These are phyloP conservation scores for Dianthus caryophyllus DNA, from an alignment of 148 eudicot species.

Conservation along the genomic window DNA sequence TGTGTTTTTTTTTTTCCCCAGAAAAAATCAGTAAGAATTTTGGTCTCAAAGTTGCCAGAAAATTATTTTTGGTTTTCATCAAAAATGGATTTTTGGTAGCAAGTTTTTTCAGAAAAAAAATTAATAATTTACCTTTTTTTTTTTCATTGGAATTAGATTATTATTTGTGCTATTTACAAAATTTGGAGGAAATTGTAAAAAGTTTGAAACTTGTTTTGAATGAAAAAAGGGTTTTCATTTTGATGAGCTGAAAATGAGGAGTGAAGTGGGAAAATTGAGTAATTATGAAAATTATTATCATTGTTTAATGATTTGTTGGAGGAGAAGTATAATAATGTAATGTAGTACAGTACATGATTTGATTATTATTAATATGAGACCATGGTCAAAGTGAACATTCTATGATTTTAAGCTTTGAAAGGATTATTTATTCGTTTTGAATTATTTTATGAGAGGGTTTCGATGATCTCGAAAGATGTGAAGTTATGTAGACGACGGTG, in stretches of 20 bases:
- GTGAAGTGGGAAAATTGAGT: neutral
- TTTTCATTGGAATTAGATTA: too few species aligned
- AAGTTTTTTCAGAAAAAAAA: too few species aligned
- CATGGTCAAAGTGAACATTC: neutral
- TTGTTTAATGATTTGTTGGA: neutral
- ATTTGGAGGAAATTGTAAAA: neutral
- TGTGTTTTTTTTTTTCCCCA: too few species aligned
- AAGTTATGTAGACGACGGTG: neutral
- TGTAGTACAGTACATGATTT: neutral
- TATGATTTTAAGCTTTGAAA: neutral
- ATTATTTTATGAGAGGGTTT: neutral
- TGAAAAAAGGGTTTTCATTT: neutral
- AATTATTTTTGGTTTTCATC: too few species aligned
- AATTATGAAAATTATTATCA: neutral
- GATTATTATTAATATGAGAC: neutral
- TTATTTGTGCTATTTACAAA: neutral
- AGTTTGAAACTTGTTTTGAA: neutral
- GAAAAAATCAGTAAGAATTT: too few species aligned
- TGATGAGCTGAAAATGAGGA: neutral
- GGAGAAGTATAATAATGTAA: neutral
- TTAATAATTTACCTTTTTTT: too few species aligned
- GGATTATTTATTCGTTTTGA: neutral
- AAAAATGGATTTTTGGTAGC: too few species aligned
- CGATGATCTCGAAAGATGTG: neutral
- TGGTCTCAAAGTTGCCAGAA: too few species aligned